phyloP scores from a whole-genome alignment of 2,329 filamentous ascomycete genomes.

The Calonectria pteridis region DNA sequence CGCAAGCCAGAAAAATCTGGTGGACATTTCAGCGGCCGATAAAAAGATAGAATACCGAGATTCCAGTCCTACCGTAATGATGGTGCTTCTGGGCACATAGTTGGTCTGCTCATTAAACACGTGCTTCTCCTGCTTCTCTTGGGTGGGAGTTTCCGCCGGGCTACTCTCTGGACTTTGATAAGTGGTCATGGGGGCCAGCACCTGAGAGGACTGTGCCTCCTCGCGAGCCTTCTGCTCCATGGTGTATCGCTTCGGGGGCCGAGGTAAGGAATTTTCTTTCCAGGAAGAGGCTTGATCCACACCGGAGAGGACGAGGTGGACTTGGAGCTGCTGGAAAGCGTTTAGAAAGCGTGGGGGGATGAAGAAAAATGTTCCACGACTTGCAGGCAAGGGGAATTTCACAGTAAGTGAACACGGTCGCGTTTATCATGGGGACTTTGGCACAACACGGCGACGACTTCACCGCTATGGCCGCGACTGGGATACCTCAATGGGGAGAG shows the following conservation, averaged over 20 bases:
- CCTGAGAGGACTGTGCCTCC: not conserved
- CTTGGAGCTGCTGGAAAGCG: not conserved
- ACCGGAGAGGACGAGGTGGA: not conserved
- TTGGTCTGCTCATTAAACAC: constrained; percentile 2
- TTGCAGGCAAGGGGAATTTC: not conserved
- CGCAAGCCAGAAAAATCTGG: not conserved
- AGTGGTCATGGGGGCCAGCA: not conserved
- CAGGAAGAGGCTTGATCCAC: not conserved
- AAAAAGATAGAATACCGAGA: fast-evolving
- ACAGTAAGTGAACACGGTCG: too few species aligned
- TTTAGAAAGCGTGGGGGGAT: not conserved
- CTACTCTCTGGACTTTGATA: not conserved
- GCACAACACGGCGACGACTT: not conserved
- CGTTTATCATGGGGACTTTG: not conserved
- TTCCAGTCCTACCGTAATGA: not conserved
- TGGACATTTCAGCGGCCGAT: not conserved
- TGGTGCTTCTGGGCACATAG: not conserved
- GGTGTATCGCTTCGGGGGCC: not conserved
- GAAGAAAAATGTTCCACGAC: not conserved
- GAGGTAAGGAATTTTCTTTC: not conserved
- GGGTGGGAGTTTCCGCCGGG: not conserved
- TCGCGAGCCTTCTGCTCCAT: not conserved
- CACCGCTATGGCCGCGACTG: not conserved
- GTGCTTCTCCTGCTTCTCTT: not conserved
- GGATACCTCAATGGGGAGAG: not conserved